Evolutionary conservation across 164 flowering plant species (phyloP).

Genomic region (Litsea cubeba): DNA sequence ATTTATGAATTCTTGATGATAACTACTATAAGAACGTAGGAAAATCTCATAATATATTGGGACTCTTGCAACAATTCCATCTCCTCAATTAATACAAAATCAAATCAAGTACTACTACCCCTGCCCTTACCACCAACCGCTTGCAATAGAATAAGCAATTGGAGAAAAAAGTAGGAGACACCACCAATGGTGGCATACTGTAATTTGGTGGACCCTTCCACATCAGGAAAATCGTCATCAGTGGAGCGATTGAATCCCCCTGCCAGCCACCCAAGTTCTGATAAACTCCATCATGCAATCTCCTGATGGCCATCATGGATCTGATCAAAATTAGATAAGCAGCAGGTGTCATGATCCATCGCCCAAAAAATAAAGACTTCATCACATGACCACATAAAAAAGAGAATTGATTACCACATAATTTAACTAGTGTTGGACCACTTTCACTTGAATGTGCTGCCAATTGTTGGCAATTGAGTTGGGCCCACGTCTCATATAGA

Average conservation of each 20-base stretch:
- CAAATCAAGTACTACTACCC: conserved; percentile 7
- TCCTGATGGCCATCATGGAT: conserved; percentile 62
- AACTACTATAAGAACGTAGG: too few relatives aligned
- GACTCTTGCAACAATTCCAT: too few relatives aligned
- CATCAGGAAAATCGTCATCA: conserved; percentile 59
- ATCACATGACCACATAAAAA: too few relatives aligned
- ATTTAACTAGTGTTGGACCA: too few relatives aligned
- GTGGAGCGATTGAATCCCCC: conserved; percentile 67
- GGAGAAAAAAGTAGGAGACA: conserved; percentile 68
- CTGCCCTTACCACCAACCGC: conserved; percentile 35
- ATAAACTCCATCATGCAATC: conserved; percentile 58
- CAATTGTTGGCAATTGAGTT: too few relatives aligned
- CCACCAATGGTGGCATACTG: conserved; percentile 91
- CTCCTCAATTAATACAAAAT: background rate
- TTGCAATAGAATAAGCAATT: conserved; percentile 52
- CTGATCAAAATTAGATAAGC: conserved; percentile 21
- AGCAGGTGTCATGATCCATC: too few relatives aligned
- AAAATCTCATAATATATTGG: too few relatives aligned
- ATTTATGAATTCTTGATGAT: too few relatives aligned
- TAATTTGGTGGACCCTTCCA: conserved; percentile 70
- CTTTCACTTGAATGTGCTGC: too few relatives aligned
- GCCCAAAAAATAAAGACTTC: too few relatives aligned
- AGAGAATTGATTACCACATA: too few relatives aligned
- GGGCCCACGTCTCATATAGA: too few relatives aligned
- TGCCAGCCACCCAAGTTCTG: conserved; percentile 61